Percentiles rank a stretch among this genome's conserved stretches.
Conservation (phyloP, 2,329 filamentous ascomycete genomes). For the Neopestalotiopsis sp. region DNA sequence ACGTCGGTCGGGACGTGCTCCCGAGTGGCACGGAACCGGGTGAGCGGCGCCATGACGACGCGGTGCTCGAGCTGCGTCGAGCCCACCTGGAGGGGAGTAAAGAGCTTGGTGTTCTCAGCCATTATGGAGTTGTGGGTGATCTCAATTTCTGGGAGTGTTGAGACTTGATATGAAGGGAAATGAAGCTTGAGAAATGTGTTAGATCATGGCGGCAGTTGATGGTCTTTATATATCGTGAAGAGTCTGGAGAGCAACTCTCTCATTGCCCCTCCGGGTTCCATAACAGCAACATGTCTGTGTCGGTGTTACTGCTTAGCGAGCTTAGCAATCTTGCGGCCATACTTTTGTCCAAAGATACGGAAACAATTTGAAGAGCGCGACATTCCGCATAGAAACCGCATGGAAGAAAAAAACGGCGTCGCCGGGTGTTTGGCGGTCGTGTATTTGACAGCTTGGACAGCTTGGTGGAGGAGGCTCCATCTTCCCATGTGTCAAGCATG, state of each 20-base stretch:
- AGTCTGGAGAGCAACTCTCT: background rate
- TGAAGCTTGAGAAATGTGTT: background rate
- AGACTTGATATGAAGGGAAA: background rate
- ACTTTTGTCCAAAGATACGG: background rate
- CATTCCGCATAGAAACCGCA: background rate
- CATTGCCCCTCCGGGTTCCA: background rate
- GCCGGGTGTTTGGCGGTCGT: background rate
- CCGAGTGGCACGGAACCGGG: conserved; percentile 50
- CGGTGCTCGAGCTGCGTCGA: conserved; percentile 53
- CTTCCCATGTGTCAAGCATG: background rate
- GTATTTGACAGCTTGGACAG: background rate
- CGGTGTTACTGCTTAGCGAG: background rate
- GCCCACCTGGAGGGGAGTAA: conserved; percentile 47
- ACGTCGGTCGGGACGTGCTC: conserved; percentile 44
- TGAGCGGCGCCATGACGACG: conserved; percentile 55
- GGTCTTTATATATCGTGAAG: background rate
- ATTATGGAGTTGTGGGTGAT: conserved; percentile 13
- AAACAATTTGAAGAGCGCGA: background rate
- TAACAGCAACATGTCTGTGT: background rate
- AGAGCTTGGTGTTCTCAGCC: conserved; percentile 34
- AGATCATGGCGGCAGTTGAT: background rate
- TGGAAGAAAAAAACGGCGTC: background rate
- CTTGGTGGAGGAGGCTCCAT: background rate
- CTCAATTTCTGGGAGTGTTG: background rate
- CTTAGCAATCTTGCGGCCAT: background rate